Conservation (phyloP, 768 basidiomycete genomes). For the Exidia glandulosa region DNA sequence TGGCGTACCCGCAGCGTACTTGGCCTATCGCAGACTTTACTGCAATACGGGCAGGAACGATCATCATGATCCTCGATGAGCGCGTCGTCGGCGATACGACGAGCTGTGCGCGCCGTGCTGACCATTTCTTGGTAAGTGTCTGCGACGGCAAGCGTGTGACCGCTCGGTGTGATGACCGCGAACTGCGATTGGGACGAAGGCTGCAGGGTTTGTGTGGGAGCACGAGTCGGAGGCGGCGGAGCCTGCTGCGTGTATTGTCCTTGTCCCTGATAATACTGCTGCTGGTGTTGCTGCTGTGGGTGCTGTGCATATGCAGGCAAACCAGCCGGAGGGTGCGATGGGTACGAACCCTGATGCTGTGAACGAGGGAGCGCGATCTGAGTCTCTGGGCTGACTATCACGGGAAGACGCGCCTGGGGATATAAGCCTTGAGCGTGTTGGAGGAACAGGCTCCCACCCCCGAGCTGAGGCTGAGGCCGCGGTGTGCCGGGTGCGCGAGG, state of each 20-base stretch:
- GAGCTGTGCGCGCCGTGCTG: neutral
- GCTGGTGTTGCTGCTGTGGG: neutral
- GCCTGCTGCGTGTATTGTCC: neutral
- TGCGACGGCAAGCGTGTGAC: neutral
- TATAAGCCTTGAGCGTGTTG: too few species aligned
- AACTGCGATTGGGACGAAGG: neutral
- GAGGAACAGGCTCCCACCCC: too few species aligned
- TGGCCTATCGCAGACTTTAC: neutral
- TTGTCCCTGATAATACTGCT: neutral
- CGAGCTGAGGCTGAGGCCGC: too few species aligned
- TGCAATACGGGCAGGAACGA: neutral
- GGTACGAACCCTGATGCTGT: too few species aligned
- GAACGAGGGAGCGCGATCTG: too few species aligned
- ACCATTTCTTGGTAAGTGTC: neutral
- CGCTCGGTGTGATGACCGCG: neutral
- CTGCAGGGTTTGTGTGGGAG: too few species aligned
- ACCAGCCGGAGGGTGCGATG: too few species aligned
- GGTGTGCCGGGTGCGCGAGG: too few species aligned
- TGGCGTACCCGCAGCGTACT: neutral
- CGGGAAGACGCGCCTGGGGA: too few species aligned
- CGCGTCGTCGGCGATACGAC: neutral
- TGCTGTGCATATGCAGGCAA: neutral
- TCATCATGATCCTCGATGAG: neutral
- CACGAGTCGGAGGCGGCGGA: neutral
- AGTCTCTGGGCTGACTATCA: too few species aligned